Base-by-base conservation (phyloP, 2,329 filamentous ascomycete genomes). In the Fusarium burgessii region DNA sequence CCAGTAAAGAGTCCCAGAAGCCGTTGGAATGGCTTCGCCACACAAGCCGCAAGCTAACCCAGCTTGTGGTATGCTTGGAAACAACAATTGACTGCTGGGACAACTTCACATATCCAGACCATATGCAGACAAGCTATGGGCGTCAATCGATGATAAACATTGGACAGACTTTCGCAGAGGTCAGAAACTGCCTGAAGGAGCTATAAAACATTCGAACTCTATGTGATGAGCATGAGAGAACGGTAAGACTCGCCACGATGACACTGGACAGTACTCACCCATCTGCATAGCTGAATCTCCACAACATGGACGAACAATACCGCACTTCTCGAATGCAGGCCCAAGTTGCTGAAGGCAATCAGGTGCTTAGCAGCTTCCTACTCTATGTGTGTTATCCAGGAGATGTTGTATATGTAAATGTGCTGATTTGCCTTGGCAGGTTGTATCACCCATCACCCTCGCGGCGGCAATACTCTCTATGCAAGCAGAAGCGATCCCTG, bases 381-480 rank as follows among this genome's bases (percentile, higher is more conserved):
- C 33, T 69, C 3, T 46, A 58, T 2, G 58, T 69, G 1, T 41
- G 50, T 35, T 12, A 17, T 1, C 14, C 2, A n/a, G 8, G 7
- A 29, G 3, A 8, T 4, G 1, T 3, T 11, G 6, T 7, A 2
- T 6, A 15, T 13, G 9, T 15, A 15, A 20, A 18, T 18, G 23
- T 32, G 4, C 35, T 62, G n/a, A 61, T 12, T 4, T 1, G 3
- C 10, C 13, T 7, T 7, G 0, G 3, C 5, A 71, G 67, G 5
- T 58, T 1, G 9, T 68, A 3, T 61, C 46, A 0, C 68, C 67
- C 0, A 29, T 36, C 3, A 57, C 46, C 0, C 32, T 71, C 1
- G 56, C 67, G 23, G 58, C 67, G 0, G 20, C 54, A 1, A 66
- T 68, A 20, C 40, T 71, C 1, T 71, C 68, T 1, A 71, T 71